Evolutionary conservation across 176 grass and related monocot genomes (phyloP), one percentile per base, ranked within the genome.

Genomic region (Phoenix dactylifera): DNA sequence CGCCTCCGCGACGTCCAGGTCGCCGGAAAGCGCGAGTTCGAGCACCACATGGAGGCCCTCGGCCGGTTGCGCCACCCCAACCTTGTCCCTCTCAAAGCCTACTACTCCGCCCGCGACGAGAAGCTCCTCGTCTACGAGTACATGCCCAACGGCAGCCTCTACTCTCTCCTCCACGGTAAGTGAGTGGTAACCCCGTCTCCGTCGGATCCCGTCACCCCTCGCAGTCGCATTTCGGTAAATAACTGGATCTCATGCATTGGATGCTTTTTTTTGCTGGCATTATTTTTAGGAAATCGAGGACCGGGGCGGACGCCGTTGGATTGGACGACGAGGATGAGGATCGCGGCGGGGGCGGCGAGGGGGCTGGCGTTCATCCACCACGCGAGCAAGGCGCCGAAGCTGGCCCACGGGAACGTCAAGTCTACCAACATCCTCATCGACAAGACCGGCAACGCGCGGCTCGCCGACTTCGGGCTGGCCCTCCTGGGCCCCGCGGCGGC

Each of bases 121-220:
- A 93, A 89, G 76, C 87, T 98, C 18, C 84, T 98, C 2, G 94
- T 98, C 26, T 98, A 89, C 72, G 94, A 98, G 68, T 98, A 73
- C 88, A 98, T 98, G 94, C 88, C 84, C 62, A 89, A 89, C 28
- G 88, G 94, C 76, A 93, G 84, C 67, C 88, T 98, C 64, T 98
- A 83, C 78, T 79, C 74, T 18, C 79, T 93, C 69, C 88, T 98
- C 52, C 88, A 93, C 63, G 94, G 94, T 77, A 75, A 77, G 28
- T 44, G 35, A 44, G 35, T 12, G 35, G 10, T 14, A 44, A 44
- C 9, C 35, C 35, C 35, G 3, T 12, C 35, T 14, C 35, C 12
- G 9, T 44, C 7, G 10, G 10, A 14, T 44, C 35, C 35, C 1
- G 35, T 44, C 35, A 44, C 35, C 9, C 3, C 10, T 44, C 10